Evolutionary conservation across 2,329 filamentous ascomycete genomes (phyloP).

Genomic region (Lachnum nothofagi): DNA sequence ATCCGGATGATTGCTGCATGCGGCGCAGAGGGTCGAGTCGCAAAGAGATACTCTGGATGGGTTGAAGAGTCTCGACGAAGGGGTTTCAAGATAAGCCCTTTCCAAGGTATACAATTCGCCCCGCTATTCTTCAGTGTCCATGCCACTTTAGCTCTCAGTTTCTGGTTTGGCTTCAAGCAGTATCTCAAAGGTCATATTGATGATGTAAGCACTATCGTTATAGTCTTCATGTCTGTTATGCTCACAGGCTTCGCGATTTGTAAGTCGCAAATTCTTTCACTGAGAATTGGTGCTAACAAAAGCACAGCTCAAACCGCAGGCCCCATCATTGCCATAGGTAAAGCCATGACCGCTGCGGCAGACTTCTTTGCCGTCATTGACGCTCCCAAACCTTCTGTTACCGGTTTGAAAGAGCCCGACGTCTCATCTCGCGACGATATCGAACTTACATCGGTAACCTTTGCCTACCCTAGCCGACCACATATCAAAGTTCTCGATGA

Average conservation of each 20-base stretch:
- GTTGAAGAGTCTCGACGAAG: constrained; percentile 49
- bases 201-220: constrained; percentile 46
- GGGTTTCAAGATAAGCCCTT: constrained; percentile 45
- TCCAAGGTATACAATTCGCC: constrained; percentile 49
- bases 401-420: constrained; percentile 44
- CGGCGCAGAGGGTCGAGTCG: constrained; percentile 53
- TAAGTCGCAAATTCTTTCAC: not conserved
- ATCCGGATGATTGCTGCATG: constrained; percentile 60
- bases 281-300: not conserved
- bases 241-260: constrained; percentile 53
- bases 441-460: constrained; percentile 59
- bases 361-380: constrained; percentile 37
- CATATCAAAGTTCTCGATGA: constrained; percentile 59
- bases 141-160: constrained; percentile 50
- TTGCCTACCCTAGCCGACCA: constrained; percentile 65
- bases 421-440: constrained; percentile 50
- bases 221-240: constrained; percentile 48
- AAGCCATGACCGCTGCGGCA: constrained; percentile 35
- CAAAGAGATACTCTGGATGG: constrained; percentile 49
- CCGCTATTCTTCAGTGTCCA: constrained; percentile 38
- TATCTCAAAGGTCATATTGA: constrained; percentile 43
- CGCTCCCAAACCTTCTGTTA: constrained; percentile 34
- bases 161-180: constrained; percentile 58
- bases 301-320: constrained; percentile 44
- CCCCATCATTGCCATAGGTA: constrained; percentile 48